Percentiles rank a stretch among this genome's conserved stretches.
These are phyloP conservation scores for Cornus kousa DNA, from an alignment of 148 eudicot genomes.

Conservation along the genomic window DNA sequence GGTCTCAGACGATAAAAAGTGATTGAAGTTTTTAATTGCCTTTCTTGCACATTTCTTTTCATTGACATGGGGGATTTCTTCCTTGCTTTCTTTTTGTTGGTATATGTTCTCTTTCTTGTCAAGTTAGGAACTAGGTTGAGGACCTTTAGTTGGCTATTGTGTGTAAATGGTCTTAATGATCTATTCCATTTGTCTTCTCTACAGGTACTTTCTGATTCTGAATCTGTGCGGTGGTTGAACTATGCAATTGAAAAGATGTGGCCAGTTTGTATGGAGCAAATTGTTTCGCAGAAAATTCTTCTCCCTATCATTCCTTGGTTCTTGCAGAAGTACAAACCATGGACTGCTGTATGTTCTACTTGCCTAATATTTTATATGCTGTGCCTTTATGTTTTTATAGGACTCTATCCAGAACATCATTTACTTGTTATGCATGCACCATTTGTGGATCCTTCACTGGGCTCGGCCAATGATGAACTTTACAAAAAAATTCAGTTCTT, in stretches of 20 bases:
- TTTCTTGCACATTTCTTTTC: not conserved
- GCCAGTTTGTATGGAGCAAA: conserved; percentile 85
- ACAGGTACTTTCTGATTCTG: conserved; percentile 81
- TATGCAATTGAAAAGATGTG: conserved; percentile 80
- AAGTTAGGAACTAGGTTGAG: not conserved
- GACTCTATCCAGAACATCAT: not conserved
- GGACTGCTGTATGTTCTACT: conserved; percentile 77
- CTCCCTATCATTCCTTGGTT: conserved; percentile 97
- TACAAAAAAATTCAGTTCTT: too few relatives aligned
- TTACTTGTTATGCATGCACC: not conserved
- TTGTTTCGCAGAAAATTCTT: conserved; percentile 84
- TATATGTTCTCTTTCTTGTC: not conserved
- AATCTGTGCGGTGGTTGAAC: conserved; percentile 91
- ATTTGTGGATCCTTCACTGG: not conserved
- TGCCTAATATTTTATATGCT: not conserved
- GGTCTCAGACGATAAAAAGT: not conserved
- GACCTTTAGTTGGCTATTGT: not conserved
- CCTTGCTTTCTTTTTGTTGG: too few relatives aligned
- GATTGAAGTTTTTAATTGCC: not conserved
- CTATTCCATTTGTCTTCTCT: conserved; percentile 8
- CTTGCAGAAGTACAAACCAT: conserved; percentile 90
- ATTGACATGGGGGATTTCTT: too few relatives aligned
- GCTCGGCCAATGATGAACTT: too few relatives aligned
- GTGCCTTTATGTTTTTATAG: not conserved
- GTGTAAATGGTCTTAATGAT: not conserved